Base-by-base conservation (phyloP, 2,329 filamentous ascomycete species). In the Ophiostoma quercus region DNA sequence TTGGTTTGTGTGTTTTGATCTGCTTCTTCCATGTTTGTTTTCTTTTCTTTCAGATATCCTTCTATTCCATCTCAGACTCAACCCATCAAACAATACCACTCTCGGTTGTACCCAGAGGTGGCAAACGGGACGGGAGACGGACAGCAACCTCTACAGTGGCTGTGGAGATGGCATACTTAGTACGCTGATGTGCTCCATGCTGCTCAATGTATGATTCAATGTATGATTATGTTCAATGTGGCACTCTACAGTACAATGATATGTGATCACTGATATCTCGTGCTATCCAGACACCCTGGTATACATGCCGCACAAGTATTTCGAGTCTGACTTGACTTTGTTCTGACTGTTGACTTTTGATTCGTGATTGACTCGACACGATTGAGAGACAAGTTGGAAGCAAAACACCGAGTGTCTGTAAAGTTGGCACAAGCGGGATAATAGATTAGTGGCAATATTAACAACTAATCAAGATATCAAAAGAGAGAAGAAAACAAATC, bases 41-140 rank as follows among this genome's bases (percentile, higher is more conserved):
- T 16, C 9, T 39, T 6, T 34, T 8, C 34, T 34, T 6, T 34
- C 34, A 5, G 8, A 34, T 34, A 29, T 29, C 25, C 11, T 62
- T 22, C n/a, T n/a, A n/a, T n/a, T n/a, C n/a, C 51, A 4, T 57
- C 51, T 29, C n/a, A n/a, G 5, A n/a, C 16, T 25, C 22, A 29
- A 12, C 54, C 54, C 34, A 34, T 32, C 2, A 60, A 16, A 25
- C n/a, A 16, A 47, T 47, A 19, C 51, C 3, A 57, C 51, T 25
- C 43, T 57, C 1, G 51, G 51, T 57, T 25, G 51, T 25, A 57
- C 22, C 51, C 22, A 57, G 11, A 29, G 51, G 51, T 57, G 51
- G 51, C 51, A 57, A n/a, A 22, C 51, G 51, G 51, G 51, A 57
- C 51, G 51, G 51, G n/a, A 57, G 51, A 57, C 51, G 51, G 51